These are phyloP conservation scores for Sarocladium kiliense DNA, from an alignment of 2,329 filamentous ascomycete genomes.

Conservation along the genomic window DNA sequence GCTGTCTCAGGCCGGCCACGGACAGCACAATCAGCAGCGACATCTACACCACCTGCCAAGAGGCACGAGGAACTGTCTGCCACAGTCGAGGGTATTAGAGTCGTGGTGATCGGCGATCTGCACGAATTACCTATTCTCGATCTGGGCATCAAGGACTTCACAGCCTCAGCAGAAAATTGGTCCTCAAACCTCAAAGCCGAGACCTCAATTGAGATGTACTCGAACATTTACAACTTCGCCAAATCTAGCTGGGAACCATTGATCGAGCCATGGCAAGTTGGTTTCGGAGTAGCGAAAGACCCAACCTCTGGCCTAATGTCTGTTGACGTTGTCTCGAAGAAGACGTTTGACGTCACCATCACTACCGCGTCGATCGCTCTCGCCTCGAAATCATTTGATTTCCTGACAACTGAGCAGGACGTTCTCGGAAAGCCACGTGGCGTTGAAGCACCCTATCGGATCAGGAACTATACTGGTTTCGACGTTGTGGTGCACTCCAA, in stretches of 20 bases:
- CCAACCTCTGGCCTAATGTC: conserved; percentile 70
- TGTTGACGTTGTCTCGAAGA: conserved; percentile 82
- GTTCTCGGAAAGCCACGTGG: conserved; percentile 89
- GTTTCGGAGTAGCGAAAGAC: conserved; percentile 79
- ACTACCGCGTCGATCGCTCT: conserved; percentile 92
- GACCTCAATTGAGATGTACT: conserved; percentile 85
- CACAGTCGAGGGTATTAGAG: conserved; percentile 78
- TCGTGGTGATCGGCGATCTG: conserved; percentile 90
- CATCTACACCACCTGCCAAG: conserved; percentile 12
- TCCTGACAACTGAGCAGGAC: conserved; percentile 78
- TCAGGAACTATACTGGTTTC: conserved; percentile 95
- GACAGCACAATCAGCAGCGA: conserved; percentile 14
- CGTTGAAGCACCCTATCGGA: conserved; percentile 85
- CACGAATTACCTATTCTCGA: conserved; percentile 96
- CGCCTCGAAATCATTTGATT: conserved; percentile 87
- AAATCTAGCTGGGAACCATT: conserved; percentile 98
- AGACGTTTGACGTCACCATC: conserved; percentile 84
- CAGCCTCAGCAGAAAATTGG: conserved; percentile 83
- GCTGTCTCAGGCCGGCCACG: conserved; percentile 18
- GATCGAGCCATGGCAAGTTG: conserved; percentile 94
- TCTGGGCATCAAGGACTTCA: conserved; percentile 87
- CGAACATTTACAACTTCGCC: conserved; percentile 98
- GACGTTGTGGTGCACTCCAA: conserved; percentile 80
- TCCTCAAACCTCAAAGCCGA: conserved; percentile 82
- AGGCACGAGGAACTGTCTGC: conserved; percentile 75